Evolutionary conservation across 108 stramenopile genomes (phyloP), one percentile per base, ranked within the genome.

Genomic region (Pseudonitzschia pungens): DNA sequence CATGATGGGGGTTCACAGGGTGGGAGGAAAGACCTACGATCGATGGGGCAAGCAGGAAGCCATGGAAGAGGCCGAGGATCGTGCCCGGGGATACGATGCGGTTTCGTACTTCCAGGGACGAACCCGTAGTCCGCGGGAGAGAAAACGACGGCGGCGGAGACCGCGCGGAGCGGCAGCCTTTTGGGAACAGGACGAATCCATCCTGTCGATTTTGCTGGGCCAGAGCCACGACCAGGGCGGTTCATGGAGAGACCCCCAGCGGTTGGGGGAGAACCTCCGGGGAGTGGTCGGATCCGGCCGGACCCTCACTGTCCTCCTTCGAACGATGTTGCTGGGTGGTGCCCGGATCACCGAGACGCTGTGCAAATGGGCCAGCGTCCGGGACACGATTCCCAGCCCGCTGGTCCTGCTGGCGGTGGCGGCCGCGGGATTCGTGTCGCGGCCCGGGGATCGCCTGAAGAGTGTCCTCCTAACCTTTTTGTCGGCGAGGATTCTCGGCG

Each of bases 331-430:
- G 36, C 0, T 59, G 48, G 40, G 29, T 20, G 33, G 41, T 43
- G 66, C 77, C 20, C 14, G 40, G 26, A 20, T 81, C 14, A n/a
- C 44, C 26, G 59, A 66, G 41, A 41, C 60, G 0, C 51, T 87
- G 8, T 84, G 86, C 70, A 75, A 83, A 56, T 91, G 90, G 90
- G 90, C 87, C 4, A 84, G 86, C 64, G 87, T 88, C 31, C 75
- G 78, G 16, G 87, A 84, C 36, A 72, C 86, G 27, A 74, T 91
- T 53, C 90, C 90, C 10, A 89, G 87, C 60, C 92, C 88, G 8
- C 53, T 93, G 27, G 89, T 90, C 4, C 84, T 85, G 6, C 36
- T 81, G 15, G 69, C 69, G n/a, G 74, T 83, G 6, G 58, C 68
- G 40, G 76, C 81, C 20, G 76, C 83, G 15, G 76, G 65, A 18